phyloP scores from a whole-genome alignment of 306 rosid species.

The Gynostemma pentaphyllum region DNA sequence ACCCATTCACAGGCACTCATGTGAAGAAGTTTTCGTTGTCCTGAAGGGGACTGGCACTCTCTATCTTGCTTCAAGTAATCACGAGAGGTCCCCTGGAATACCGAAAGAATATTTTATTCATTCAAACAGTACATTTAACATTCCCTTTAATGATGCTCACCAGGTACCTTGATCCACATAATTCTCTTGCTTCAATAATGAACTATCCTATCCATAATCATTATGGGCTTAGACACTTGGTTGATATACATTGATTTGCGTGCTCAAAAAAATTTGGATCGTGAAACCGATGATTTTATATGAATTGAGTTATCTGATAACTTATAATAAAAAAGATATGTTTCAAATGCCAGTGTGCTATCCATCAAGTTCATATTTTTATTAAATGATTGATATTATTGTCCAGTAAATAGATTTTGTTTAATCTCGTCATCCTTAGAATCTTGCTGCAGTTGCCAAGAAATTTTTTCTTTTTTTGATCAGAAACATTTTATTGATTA shows the following conservation, averaged over 20 bases:
- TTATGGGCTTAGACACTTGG: not conserved
- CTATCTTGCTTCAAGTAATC: conserved; percentile 54
- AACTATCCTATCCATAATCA: not conserved
- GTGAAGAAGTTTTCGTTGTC: conserved; percentile 85
- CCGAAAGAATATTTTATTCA: conserved; percentile 53
- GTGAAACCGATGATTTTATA: not conserved
- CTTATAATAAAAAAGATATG: not conserved
- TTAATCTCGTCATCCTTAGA: not conserved
- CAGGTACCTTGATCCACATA: conserved; percentile 38
- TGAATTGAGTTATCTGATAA: not conserved
- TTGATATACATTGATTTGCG: not conserved
- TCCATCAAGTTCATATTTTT: not conserved
- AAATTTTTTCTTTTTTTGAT: no score
- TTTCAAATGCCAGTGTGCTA: not conserved
- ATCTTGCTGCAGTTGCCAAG: not conserved
- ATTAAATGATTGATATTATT: not conserved
- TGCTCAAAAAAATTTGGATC: not conserved
- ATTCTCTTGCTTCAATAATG: conserved; percentile 9
- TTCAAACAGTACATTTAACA: conserved; percentile 60
- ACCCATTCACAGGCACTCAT: conserved; percentile 88
- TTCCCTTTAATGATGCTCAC: conserved; percentile 81
- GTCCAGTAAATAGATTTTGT: not conserved
- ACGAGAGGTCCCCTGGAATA: conserved; percentile 50
- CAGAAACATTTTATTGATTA: no score
- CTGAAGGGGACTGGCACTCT: conserved; percentile 81